phyloP scores from a whole-genome alignment of 192 early-diverging fungal genomes.

The Helicostylum pulchrum region DNA sequence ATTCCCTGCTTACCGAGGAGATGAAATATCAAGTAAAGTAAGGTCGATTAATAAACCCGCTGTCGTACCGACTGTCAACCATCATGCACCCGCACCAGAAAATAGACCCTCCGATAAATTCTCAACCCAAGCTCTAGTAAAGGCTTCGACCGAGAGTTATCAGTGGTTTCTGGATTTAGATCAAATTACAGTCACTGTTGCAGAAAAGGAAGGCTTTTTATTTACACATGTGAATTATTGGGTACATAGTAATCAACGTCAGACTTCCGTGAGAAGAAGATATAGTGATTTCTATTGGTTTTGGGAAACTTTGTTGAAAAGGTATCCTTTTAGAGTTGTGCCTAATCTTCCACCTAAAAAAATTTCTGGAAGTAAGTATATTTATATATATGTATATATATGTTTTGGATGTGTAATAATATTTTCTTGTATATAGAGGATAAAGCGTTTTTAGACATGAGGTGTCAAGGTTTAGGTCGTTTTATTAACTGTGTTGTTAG shows the following conservation, averaged over 20 bases:
- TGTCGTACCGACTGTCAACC: no score
- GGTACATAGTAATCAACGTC: conserved; percentile 60
- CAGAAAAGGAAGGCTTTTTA: conserved; percentile 50
- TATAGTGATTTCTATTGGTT: conserved; percentile 94
- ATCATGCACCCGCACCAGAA: background rate
- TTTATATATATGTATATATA: no score
- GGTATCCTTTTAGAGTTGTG: conserved; percentile 80
- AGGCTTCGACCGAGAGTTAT: conserved; percentile 28
- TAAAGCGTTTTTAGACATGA: conserved; percentile 62
- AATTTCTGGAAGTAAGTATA: conserved; percentile 55
- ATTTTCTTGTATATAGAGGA: no score
- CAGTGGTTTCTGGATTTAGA: conserved; percentile 57
- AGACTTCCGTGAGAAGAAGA: conserved; percentile 65
- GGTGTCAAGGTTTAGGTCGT: conserved; percentile 64
- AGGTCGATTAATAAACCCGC: background rate
- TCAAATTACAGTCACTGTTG: conserved; percentile 50
- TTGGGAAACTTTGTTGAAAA: conserved; percentile 67
- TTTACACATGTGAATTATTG: conserved; percentile 90
- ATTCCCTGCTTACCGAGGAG: background rate
- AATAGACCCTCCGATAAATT: background rate
- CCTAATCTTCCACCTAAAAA: conserved; percentile 88
- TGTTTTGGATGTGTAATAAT: no score
- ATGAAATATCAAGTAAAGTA: background rate
- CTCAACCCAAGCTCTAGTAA: background rate
- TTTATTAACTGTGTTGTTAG: conserved; percentile 70